phyloP scores from a whole-genome alignment of 306 rosid genomes.

The Oxytropis ochrocephala region DNA sequence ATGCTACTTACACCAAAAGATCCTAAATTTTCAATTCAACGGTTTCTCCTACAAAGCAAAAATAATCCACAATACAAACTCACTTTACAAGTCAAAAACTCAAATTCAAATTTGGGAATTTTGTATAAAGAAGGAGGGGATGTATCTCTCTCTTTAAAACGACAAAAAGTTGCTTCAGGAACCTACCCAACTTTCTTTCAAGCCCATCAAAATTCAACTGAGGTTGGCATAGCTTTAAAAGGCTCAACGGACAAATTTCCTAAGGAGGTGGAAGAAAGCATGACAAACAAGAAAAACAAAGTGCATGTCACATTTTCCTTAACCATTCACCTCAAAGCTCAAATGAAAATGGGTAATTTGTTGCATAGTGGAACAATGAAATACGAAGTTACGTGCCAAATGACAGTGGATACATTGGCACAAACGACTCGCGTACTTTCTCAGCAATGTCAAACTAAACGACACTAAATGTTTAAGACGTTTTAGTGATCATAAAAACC shows the following conservation, averaged over 20 bases:
- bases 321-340: conserved; percentile 18
- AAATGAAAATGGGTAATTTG: conserved; percentile 17
- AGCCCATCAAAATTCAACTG: not conserved
- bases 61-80: conserved; percentile 11
- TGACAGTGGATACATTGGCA: conserved; percentile 39
- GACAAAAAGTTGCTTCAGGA: conserved; percentile 24
- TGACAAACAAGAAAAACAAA: not conserved
- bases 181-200: conserved; percentile 31
- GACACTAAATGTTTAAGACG: not conserved
- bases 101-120: conserved; percentile 23
- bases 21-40: conserved; percentile 31
- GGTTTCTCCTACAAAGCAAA: not conserved
- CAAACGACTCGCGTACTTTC: conserved; percentile 29
- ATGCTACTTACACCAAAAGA: conserved; percentile 1
- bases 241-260: conserved; percentile 20
- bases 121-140: conserved; percentile 33
- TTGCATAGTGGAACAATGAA: conserved; percentile 16
- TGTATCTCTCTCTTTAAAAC: conserved; percentile 28
- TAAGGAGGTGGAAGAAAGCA: conserved; percentile 27
- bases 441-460: conserved; percentile 35
- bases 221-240: conserved; percentile 1
- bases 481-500: not conserved
- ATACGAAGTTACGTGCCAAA: conserved; percentile 27
- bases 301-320: conserved; percentile 19
- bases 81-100: conserved; percentile 21